phyloP scores from a whole-genome alignment of 352 stramenopile species.

The Thraustotheca clavata region DNA sequence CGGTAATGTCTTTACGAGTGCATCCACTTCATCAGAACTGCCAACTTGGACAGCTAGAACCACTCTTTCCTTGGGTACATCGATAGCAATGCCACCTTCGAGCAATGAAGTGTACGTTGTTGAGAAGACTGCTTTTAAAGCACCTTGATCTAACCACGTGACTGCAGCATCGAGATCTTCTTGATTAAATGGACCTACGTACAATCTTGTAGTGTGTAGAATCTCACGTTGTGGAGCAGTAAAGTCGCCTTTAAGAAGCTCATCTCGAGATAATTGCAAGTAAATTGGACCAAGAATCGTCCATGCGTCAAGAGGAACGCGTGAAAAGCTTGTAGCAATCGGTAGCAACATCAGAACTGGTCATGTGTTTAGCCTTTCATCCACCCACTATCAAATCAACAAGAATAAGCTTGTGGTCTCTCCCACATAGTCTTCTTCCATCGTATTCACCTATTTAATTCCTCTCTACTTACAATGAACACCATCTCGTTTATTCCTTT shows the following conservation, averaged over 20 bases:
- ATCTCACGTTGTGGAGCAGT: not conserved
- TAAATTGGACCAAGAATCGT: conserved; percentile 12
- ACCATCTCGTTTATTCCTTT: too few species aligned
- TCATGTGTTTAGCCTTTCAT: too few species aligned
- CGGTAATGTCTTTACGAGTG: conserved; percentile 28
- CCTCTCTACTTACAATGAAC: too few species aligned
- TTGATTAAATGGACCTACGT: conserved; percentile 51
- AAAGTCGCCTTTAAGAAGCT: not conserved
- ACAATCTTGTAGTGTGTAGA: conserved; percentile 35
- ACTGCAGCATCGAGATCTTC: conserved; percentile 47
- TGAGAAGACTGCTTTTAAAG: conserved; percentile 44
- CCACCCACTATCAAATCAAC: too few species aligned
- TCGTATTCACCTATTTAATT: too few species aligned
- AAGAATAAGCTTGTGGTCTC: too few species aligned
- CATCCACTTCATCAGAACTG: conserved; percentile 26
- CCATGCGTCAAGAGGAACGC: not conserved
- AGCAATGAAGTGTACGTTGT: conserved; percentile 41
- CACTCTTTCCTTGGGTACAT: conserved; percentile 53
- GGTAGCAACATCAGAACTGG: conserved; percentile 1
- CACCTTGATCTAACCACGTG: conserved; percentile 60
- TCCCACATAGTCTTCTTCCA: too few species aligned
- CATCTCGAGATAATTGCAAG: not conserved
- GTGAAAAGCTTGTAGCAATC: not conserved
- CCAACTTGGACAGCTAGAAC: conserved; percentile 44
- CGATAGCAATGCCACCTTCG: conserved; percentile 38